Evolutionary conservation across 2,329 filamentous ascomycete species (phyloP).

Genomic region (Talaromyces sp.): DNA sequence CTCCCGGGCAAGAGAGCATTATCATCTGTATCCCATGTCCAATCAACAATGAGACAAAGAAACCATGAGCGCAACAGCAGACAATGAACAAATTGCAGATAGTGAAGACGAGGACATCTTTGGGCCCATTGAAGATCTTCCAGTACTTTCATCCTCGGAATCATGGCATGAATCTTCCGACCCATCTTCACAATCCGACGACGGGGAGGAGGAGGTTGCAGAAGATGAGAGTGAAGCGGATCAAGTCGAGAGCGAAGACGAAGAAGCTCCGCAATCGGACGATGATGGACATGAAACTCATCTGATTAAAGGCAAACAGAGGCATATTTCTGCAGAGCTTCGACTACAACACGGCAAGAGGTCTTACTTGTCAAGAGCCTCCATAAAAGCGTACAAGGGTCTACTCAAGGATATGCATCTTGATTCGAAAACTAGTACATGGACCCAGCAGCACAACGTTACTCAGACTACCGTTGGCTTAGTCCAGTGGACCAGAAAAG

Average conservation of each 20-base stretch:
- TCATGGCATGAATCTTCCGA: constrained; percentile 6
- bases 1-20: not conserved
- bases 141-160: not conserved
- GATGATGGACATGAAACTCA: not conserved
- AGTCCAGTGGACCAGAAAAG: constrained; percentile 62
- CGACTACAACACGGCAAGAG: not conserved
- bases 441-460: not conserved
- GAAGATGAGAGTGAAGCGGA: not conserved
- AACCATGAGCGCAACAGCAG: constrained; percentile 35
- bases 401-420: constrained; percentile 49
- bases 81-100: constrained; percentile 7
- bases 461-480: constrained; percentile 22
- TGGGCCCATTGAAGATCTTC: not conserved
- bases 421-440: not conserved
- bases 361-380: constrained; percentile 32
- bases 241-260: not conserved
- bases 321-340: not conserved
- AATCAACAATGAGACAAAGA: not conserved
- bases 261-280: not conserved
- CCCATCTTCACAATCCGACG: not conserved
- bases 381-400: constrained; percentile 47
- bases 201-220: not conserved
- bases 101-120: not conserved
- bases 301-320: not conserved
- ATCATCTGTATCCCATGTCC: not conserved